Evolutionary conservation across 257 asterid genomes (phyloP), one percentile per base, ranked within the genome.

Genomic region (Scutellaria minor): DNA sequence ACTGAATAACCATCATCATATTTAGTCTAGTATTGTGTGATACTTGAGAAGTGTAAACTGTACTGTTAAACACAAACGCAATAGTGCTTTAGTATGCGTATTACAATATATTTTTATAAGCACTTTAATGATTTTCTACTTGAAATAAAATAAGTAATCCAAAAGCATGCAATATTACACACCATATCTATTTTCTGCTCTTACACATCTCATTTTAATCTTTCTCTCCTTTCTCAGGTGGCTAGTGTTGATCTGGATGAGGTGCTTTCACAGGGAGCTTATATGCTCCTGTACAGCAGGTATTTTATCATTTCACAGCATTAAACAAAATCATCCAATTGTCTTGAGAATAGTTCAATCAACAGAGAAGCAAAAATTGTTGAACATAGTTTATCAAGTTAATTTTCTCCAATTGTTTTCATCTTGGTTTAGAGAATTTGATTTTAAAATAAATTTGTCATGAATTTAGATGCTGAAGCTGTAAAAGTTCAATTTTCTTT

Each of bases 211-310:
- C 52, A 22, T 20, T 9, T 68, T 63, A 52, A 47, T 20, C 64
- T 52, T 13, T 47, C 24, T 18, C 66, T 67, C 18, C 59, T 72
- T 83, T 71, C 48, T 56, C 85, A 94, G 98, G 97, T 91, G 75
- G 79, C 61, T 74, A 44, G 56, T 0, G 96, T 87, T 75, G 95
- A 84, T 70, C 74, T 88, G 83, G 96, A 91, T 66, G 98, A 94
- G 81, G 96, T 94, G 72, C 96, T 94, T 69, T 91, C 96, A 0
- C 98, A 91, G 85, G 97, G 97, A 78, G 97, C 96, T 75, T 94
- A 94, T 77, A 94, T 91, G 98, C 96, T 94, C 75, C 70, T 94
- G 76, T 94, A 94, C 80, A 94, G 86, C 89, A 89, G 98, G 98
- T 92, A 85, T 50, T 41, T 72, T 77, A 12, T 54, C 64, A 58